These are phyloP conservation scores for Botrytis fabae DNA, from an alignment of 2,329 filamentous ascomycete genomes.

Conservation along the genomic window DNA sequence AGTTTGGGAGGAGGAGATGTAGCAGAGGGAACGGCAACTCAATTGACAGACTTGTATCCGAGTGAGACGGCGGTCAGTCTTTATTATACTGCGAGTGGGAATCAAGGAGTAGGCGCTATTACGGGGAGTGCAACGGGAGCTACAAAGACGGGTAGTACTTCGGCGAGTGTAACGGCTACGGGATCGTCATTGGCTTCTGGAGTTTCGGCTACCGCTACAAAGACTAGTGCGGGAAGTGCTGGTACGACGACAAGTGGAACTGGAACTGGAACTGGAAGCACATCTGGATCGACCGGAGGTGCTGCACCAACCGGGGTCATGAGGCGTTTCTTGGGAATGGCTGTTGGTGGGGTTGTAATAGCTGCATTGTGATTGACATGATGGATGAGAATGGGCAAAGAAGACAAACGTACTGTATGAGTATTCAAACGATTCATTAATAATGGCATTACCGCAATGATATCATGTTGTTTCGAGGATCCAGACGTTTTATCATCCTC, in stretches of 20 bases:
- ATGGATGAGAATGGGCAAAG: not conserved
- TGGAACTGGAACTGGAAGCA: constrained; percentile 20
- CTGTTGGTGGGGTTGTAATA: constrained; percentile 33
- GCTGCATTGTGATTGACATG: constrained; percentile 31
- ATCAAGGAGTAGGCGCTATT: constrained; percentile 46
- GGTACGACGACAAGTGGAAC: constrained; percentile 13
- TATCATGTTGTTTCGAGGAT: not conserved
- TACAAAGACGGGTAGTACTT: constrained; percentile 37
- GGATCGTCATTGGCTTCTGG: not conserved
- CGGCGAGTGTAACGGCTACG: constrained; percentile 23
- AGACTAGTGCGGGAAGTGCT: constrained; percentile 2
- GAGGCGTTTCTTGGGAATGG: constrained; percentile 33
- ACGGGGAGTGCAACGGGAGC: constrained; percentile 45
- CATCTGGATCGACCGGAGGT: constrained; percentile 34
- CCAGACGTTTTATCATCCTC: not conserved
- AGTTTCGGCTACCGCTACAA: not conserved
- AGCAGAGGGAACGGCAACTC: constrained; percentile 41
- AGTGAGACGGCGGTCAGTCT: constrained; percentile 46
- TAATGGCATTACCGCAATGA: not conserved
- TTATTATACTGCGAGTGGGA: constrained; percentile 46
- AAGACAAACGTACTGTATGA: not conserved
- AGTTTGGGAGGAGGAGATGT: constrained; percentile 36
- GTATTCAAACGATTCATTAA: not conserved
- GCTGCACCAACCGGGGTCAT: constrained; percentile 36
- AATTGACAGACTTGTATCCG: constrained; percentile 41